Conservation (phyloP, 306 rosid species). For the Inga oerstediana region DNA sequence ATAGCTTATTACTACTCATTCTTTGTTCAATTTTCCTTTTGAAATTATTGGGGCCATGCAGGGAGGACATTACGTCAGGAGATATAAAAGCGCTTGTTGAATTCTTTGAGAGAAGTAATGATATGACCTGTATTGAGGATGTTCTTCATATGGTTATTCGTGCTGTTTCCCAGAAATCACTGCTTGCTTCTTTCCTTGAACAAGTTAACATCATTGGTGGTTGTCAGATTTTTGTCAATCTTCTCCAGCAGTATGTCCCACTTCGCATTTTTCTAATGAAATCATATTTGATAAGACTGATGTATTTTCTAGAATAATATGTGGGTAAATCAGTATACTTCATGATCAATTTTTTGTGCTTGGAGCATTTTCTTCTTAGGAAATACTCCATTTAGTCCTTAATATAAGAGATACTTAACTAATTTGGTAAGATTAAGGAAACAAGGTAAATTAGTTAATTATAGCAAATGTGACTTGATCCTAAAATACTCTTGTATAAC, state of each 20-base stretch:
- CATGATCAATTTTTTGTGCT: constrained; percentile 3
- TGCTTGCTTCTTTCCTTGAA: constrained; percentile 87
- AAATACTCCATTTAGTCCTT: neutral
- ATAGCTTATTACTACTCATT: neutral
- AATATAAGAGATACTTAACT: too few species aligned
- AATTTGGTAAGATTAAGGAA: too few species aligned
- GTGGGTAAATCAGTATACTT: neutral
- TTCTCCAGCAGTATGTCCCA: constrained; percentile 79
- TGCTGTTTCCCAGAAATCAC: constrained; percentile 78
- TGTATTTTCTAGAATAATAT: neutral
- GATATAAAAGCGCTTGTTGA: constrained; percentile 89
- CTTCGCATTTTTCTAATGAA: constrained; percentile 28
- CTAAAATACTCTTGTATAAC: too few species aligned
- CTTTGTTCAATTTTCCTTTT: constrained; percentile 31
- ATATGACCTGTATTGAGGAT: constrained; percentile 92
- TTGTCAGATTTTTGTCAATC: constrained; percentile 90
- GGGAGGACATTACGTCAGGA: constrained; percentile 76
- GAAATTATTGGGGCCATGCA: constrained; percentile 48
- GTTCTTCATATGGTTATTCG: constrained; percentile 95
- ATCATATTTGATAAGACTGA: neutral
- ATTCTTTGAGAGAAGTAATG: constrained; percentile 85
- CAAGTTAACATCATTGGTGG: constrained; percentile 79
- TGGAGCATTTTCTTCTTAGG: neutral
- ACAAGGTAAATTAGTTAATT: too few species aligned
- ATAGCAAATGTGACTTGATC: too few species aligned